phyloP scores from a whole-genome alignment of 2,329 filamentous ascomycete species.

The Cladobotryum protrusum region DNA sequence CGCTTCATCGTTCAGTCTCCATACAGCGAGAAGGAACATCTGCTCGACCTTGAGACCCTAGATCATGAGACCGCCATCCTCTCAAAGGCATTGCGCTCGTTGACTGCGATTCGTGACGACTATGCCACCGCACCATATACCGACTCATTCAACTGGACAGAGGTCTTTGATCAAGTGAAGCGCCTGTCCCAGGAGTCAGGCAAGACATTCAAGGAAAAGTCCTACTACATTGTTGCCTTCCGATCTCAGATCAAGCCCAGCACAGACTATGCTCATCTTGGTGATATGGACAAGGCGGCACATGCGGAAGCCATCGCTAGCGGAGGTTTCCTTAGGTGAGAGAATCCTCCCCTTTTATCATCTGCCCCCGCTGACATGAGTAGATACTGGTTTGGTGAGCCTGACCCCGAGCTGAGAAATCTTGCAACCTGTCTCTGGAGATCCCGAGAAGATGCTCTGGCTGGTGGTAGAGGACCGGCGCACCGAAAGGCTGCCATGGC shows the following conservation, averaged over 20 bases:
- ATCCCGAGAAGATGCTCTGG: constrained; percentile 51
- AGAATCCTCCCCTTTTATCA: neutral
- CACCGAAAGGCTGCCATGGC: constrained; percentile 60
- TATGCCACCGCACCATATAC: constrained; percentile 73
- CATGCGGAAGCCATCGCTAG: constrained; percentile 74
- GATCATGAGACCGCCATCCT: constrained; percentile 61
- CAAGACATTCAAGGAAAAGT: constrained; percentile 51
- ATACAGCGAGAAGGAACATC: constrained; percentile 64
- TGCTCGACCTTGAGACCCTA: constrained; percentile 64
- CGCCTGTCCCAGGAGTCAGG: constrained; percentile 41
- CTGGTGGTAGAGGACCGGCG: constrained; percentile 54
- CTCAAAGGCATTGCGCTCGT: constrained; percentile 60
- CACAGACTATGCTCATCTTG: constrained; percentile 62
- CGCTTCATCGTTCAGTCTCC: constrained; percentile 61
- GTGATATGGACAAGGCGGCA: constrained; percentile 67
- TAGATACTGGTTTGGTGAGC: constrained; percentile 81
- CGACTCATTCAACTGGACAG: constrained; percentile 70
- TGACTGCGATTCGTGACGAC: constrained; percentile 57
- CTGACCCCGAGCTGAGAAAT: constrained; percentile 65
- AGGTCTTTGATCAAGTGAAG: constrained; percentile 54
- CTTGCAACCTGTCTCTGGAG: constrained; percentile 74
- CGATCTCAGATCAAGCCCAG: constrained; percentile 63
- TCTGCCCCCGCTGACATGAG: constrained; percentile 13
- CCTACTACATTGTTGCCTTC: constrained; percentile 83
- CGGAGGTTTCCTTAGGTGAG: constrained; percentile 75